phyloP scores from a whole-genome alignment of 495 filamentous ascomycete genomes.

The Tuber indicum region DNA sequence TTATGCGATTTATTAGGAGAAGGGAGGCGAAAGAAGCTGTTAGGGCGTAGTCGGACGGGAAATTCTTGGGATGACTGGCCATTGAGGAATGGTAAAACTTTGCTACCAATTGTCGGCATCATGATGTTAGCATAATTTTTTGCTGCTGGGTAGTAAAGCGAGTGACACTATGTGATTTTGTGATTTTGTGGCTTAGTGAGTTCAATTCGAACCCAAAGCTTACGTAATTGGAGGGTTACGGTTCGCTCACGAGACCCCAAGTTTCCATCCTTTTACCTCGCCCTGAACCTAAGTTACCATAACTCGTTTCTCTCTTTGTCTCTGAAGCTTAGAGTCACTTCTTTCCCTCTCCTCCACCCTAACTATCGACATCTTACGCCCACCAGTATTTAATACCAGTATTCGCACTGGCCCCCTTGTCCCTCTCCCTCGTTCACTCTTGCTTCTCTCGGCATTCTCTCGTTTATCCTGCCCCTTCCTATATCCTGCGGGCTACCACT shows the following conservation, averaged over 20 bases:
- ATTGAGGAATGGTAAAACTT: background rate
- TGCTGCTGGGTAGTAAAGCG: background rate
- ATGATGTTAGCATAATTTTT: background rate
- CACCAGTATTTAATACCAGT: background rate
- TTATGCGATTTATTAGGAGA: slow-evolving; percentile 5
- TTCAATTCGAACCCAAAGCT: background rate
- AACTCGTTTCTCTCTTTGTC: slow-evolving; percentile 1
- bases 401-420: background rate
- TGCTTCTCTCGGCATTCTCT: background rate
- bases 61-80: background rate
- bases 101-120: background rate
- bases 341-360: background rate
- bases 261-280: too few relatives aligned
- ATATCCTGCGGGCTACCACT: background rate
- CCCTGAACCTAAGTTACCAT: background rate
- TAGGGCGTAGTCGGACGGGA: background rate
- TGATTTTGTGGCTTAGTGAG: background rate
- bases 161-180: background rate
- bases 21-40: background rate
- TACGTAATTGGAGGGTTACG: background rate
- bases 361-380: background rate
- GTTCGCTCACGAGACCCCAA: background rate
- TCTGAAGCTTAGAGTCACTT: background rate
- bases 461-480: background rate
- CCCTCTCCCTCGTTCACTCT: background rate